Conservation (phyloP, 2,329 filamentous ascomycete genomes). For the Aureobasidium pullulans region DNA sequence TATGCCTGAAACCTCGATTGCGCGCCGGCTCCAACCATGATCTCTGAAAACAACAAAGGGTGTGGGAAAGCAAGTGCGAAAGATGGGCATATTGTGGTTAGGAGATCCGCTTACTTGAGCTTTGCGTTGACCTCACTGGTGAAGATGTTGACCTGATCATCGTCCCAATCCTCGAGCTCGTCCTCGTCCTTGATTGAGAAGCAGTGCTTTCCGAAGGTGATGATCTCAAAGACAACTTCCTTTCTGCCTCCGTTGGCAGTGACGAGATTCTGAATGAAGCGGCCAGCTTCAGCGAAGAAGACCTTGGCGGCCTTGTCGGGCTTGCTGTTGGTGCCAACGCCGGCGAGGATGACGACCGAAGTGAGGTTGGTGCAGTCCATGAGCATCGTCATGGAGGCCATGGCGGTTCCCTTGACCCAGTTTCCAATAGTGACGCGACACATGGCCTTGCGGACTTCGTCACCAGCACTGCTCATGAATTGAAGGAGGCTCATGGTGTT, state of each 20-base stretch:
- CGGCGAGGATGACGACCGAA: slow-evolving; percentile 23
- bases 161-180: slow-evolving; percentile 17
- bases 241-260: slow-evolving; percentile 19
- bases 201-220: slow-evolving; percentile 23
- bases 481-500: slow-evolving; percentile 24
- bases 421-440: slow-evolving; percentile 22
- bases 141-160: slow-evolving; percentile 22
- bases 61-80: neutral
- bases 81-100: neutral
- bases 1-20: neutral
- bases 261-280: slow-evolving; percentile 23
- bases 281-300: slow-evolving; percentile 29
- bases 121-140: slow-evolving; percentile 21
- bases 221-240: slow-evolving; percentile 22
- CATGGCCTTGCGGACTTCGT: slow-evolving; percentile 19
- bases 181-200: slow-evolving; percentile 25
- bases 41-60: neutral
- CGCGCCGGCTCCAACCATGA: neutral
- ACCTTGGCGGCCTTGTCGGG: slow-evolving; percentile 27
- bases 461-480: slow-evolving; percentile 26
- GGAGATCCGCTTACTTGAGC: slow-evolving; percentile 25
- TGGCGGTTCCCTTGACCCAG: slow-evolving; percentile 25
- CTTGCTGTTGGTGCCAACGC: slow-evolving; percentile 23
- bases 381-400: slow-evolving; percentile 27
- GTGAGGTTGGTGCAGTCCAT: slow-evolving; percentile 24